Conservation (phyloP, 768 basidiomycete species). For the Collybiopsis confluens region DNA sequence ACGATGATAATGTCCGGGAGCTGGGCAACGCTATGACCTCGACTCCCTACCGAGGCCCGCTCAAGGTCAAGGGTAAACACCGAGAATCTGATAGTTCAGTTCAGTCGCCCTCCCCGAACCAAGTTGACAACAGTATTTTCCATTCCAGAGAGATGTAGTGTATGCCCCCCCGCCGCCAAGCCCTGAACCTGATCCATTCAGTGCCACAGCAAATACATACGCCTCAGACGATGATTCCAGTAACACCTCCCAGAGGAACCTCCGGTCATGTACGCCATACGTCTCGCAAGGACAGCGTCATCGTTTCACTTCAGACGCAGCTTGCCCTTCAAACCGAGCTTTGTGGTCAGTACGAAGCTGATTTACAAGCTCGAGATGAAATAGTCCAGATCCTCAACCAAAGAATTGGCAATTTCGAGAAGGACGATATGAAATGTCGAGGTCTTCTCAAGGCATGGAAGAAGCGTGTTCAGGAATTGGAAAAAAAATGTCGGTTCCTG, state of each 20-base stretch:
- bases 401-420: constrained; percentile 52
- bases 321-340: constrained; percentile 69
- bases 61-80: constrained; percentile 34
- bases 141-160: constrained; percentile 41
- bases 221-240: constrained; percentile 67
- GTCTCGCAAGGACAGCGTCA: constrained; percentile 68
- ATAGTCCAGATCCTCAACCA: constrained; percentile 55
- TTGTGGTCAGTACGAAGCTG: constrained; percentile 71
- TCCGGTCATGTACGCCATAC: constrained; percentile 48
- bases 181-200: constrained; percentile 71
- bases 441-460: constrained; percentile 59
- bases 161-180: constrained; percentile 29
- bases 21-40: constrained; percentile 32
- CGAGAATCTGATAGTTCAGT: constrained; percentile 14
- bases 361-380: constrained; percentile 70
- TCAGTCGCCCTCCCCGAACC: constrained; percentile 15
- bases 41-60: constrained; percentile 38
- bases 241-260: constrained; percentile 49
- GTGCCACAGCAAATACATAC: constrained; percentile 67
- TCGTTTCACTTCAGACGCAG: constrained; percentile 71
- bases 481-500: constrained; percentile 56
- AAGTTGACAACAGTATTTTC: constrained; percentile 42
- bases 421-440: constrained; percentile 60
- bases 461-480: constrained; percentile 74
- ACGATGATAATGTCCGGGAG: constrained; percentile 22